Percentiles rank a stretch among this genome's conserved stretches.
Evolutionary conservation across 1,284 basidiomycete species (phyloP).

Genomic region (Heterobasidion occidentale): DNA sequence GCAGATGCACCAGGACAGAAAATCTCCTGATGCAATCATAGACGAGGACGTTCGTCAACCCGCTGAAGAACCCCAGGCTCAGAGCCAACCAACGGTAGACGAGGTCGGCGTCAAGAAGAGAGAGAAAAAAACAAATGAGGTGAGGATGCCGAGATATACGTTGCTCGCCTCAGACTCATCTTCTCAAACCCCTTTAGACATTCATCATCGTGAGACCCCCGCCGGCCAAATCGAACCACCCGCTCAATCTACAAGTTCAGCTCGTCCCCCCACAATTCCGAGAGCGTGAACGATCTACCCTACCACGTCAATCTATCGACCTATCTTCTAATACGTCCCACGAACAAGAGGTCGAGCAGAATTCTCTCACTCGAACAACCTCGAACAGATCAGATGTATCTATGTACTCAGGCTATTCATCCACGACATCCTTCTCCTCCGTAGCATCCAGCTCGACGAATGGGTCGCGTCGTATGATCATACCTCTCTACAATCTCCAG

Average conservation of each 20-base stretch:
- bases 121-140: slow-evolving; percentile 52
- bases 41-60: slow-evolving; percentile 13
- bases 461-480: slow-evolving; percentile 61
- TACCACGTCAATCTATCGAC: slow-evolving; percentile 31
- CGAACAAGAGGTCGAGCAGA: slow-evolving; percentile 26
- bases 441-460: slow-evolving; percentile 39
- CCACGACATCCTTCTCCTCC: slow-evolving; percentile 39
- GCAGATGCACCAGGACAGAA: slow-evolving; percentile 21
- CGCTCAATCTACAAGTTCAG: slow-evolving; percentile 90
- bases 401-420: slow-evolving; percentile 33
- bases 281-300: slow-evolving; percentile 27
- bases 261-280: slow-evolving; percentile 68
- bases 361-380: slow-evolving; percentile 24
- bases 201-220: slow-evolving; percentile 84
- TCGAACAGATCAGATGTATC: slow-evolving; percentile 43
- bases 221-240: slow-evolving; percentile 77
- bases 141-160: slow-evolving; percentile 18
- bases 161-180: not conserved
- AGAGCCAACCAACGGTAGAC: slow-evolving; percentile 10
- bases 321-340: slow-evolving; percentile 19
- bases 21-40: slow-evolving; percentile 11
- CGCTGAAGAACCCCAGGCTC: slow-evolving; percentile 14
- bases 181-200: slow-evolving; percentile 39
- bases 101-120: slow-evolving; percentile 24
- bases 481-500: slow-evolving; percentile 90